A percentile compares a stretch with the other conserved stretches of the same genome.
Conservation (phyloP, 208 protist genomes). For the Vickermania ingenoplastis region DNA sequence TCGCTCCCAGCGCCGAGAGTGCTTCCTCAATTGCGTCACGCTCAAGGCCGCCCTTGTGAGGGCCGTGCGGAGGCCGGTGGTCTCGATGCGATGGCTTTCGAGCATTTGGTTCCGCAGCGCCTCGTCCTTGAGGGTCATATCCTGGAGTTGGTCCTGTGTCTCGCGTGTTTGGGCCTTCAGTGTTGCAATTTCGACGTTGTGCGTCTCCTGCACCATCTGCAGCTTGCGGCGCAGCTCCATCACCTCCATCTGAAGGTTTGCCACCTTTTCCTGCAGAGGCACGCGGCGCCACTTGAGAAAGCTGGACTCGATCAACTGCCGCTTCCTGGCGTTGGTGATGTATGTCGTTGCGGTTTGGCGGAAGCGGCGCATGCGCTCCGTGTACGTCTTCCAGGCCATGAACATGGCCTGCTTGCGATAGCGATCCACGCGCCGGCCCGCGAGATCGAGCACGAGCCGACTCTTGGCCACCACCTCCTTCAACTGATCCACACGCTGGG, state of each 20-base stretch:
- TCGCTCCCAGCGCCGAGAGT: constrained; percentile 57
- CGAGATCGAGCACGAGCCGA: constrained; percentile 35
- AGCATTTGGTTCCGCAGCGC: constrained; percentile 49
- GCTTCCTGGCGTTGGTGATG: constrained; percentile 16
- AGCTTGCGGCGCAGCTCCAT: constrained; percentile 12
- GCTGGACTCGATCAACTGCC: constrained; percentile 31
- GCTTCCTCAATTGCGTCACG: constrained; percentile 13
- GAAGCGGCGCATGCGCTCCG: constrained; percentile 13
- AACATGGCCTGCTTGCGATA: constrained; percentile 20
- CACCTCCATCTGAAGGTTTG: constrained; percentile 6
- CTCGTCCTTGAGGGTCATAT: constrained; percentile 18
- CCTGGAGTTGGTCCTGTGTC: constrained; percentile 9
- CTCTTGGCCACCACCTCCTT: constrained; percentile 35
- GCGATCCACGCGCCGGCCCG: constrained; percentile 28
- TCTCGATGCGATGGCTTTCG: constrained; percentile 48
- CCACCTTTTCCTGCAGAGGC: constrained; percentile 12
- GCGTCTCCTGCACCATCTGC: constrained; percentile 3
- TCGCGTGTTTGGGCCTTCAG: constrained; percentile 24
- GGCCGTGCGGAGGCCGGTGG: constrained; percentile 35
- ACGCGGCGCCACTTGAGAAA: constrained; percentile 72
- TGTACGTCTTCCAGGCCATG: constrained; percentile 37
- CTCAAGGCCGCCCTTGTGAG: constrained; percentile 22
- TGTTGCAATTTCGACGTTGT: constrained; percentile 2
- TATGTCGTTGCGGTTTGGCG: constrained; percentile 25
- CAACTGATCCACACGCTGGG: constrained; percentile 22